Conservation (phyloP, 352 stramenopile species). For the Pythium scleroteichum region DNA sequence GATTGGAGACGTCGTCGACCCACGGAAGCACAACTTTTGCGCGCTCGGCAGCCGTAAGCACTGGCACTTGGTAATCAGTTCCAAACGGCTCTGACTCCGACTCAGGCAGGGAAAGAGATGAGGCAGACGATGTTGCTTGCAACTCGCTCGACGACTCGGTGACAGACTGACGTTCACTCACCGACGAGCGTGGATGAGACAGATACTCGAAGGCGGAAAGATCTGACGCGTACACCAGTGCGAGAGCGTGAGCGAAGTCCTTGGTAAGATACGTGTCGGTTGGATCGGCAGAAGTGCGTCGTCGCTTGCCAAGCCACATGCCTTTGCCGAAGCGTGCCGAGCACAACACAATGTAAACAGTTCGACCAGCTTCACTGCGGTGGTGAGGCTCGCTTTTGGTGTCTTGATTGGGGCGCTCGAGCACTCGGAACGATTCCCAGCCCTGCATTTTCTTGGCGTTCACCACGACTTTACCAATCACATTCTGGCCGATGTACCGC, state of each 20-base stretch:
- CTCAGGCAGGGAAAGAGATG: not conserved
- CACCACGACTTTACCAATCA: conserved; percentile 61
- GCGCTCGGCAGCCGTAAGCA: conserved; percentile 37
- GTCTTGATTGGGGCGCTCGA: conserved; percentile 36
- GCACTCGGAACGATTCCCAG: conserved; percentile 75
- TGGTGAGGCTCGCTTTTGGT: conserved; percentile 21
- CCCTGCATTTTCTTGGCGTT: conserved; percentile 64
- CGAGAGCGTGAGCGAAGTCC: conserved; percentile 65
- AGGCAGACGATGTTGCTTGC: conserved; percentile 1
- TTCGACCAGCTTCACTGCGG: conserved; percentile 27
- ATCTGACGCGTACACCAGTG: conserved; percentile 69
- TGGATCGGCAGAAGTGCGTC: conserved; percentile 21
- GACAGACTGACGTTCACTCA: conserved; percentile 3
- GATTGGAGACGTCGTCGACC: conserved; percentile 37
- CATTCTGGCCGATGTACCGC: conserved; percentile 74
- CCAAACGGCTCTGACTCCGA: conserved; percentile 26
- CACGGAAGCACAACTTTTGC: conserved; percentile 46
- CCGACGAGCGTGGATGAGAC: conserved; percentile 3
- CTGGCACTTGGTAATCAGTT: conserved; percentile 43
- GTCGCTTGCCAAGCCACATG: conserved; percentile 73
- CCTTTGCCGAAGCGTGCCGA: conserved; percentile 79
- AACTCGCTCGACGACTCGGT: conserved; percentile 4
- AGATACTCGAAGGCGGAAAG: conserved; percentile 47
- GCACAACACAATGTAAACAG: conserved; percentile 74
- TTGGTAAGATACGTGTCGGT: conserved; percentile 64